Conservation (phyloP, 495 filamentous ascomycete genomes). For the Neurospora sp. region DNA sequence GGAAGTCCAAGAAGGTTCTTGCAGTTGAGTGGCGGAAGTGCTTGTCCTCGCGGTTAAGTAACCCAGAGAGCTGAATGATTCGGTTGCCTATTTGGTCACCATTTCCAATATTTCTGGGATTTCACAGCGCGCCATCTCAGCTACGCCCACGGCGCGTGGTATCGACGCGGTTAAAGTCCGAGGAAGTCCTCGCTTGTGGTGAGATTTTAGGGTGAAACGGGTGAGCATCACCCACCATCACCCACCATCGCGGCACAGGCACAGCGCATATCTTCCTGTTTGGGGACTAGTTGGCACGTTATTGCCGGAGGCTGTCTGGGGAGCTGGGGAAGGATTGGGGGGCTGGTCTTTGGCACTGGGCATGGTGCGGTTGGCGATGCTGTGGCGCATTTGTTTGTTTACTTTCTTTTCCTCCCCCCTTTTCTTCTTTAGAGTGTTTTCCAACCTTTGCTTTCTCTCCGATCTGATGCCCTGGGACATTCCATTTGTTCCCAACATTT, state of each 20-base stretch:
- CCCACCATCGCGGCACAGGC: neutral
- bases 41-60: neutral
- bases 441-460: too few relatives aligned
- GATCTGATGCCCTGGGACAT: too few relatives aligned
- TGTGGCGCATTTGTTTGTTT: too few relatives aligned
- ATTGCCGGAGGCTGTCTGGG: too few relatives aligned
- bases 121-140: neutral
- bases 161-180: neutral
- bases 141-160: neutral
- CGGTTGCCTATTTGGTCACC: neutral
- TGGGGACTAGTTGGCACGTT: neutral
- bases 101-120: too few relatives aligned
- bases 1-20: too few relatives aligned
- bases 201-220: neutral
- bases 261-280: neutral
- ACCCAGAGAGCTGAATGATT: neutral
- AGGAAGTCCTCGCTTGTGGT: neutral
- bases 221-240: neutral
- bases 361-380: neutral
- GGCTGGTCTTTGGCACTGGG: neutral
- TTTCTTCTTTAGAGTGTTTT: too few relatives aligned
- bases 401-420: too few relatives aligned
- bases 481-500: too few relatives aligned
- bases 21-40: too few relatives aligned
- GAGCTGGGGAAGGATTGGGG: too few relatives aligned